Evolutionary conservation across 2,329 filamentous ascomycete genomes (phyloP), one percentile per base, ranked within the genome.

Genomic region (Akanthomyces lecanii): DNA sequence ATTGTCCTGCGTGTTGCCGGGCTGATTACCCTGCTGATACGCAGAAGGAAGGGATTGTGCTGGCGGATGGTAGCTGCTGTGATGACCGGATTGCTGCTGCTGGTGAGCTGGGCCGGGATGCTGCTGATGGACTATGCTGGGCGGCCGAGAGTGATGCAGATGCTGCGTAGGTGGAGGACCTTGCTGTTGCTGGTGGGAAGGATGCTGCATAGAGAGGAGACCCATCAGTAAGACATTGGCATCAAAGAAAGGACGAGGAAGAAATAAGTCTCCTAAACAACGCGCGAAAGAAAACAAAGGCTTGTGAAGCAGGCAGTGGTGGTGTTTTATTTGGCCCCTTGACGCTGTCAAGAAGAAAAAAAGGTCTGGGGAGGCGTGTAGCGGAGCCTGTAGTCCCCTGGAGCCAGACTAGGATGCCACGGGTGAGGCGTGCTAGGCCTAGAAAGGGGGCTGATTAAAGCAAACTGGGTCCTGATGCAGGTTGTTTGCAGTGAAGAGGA

Each of bases 121-220:
- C 70, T 90, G 88, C 75, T 90, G 88, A 70, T 91, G 86, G 71
- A 90, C 87, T 71, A 88, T 84, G 78, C 88, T 89, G 71, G 86
- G 84, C 67, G 89, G 86, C 74, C 89, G 85, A 70, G 87, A 83
- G 74, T 90, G 87, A 69, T 90, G 89, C 69, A 89, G 83, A 73
- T 89, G 81, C 72, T 85, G 83, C 69, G 82, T 77, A 78, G 82
- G 80, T 71, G 86, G 85, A 78, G 88, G 86, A 84, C 88, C 89
- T 81, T 90, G 86, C 75, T 85, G 60, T 50, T 62, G 79, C 76
- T 88, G 85, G 81, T 89, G 87, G 79, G 86, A 83, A 81, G 90
- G 88, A 84, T 90, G 88, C 88, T 91, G 85, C 82, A 85, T 83
- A 81, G 79, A 82, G 78, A 81, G 80, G 76, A 83, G 76, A 78